Evolutionary conservation across 192 early-diverging fungal species (phyloP).

Genomic region (Coemansia umbellata): DNA sequence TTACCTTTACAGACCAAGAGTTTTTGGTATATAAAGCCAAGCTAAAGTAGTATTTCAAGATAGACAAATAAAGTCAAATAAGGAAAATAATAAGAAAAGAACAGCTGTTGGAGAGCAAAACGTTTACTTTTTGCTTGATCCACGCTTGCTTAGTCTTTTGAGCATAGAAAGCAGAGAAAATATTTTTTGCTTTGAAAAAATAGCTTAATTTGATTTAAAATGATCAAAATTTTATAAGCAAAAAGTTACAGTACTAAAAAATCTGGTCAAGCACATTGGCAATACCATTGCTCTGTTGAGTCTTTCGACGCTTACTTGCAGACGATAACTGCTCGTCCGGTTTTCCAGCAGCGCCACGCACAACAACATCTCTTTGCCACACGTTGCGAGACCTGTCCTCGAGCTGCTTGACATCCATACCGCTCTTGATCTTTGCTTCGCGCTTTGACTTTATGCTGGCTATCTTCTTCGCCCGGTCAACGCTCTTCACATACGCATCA

Average conservation of each 20-base stretch:
- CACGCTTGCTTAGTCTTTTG: too few species aligned
- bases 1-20: not conserved
- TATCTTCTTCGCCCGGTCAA: conserved; percentile 85
- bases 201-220: too few species aligned
- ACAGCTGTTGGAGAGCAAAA: too few species aligned
- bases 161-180: too few species aligned
- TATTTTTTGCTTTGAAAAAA: too few species aligned
- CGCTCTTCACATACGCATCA: conserved; percentile 82
- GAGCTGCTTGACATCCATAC: conserved; percentile 44
- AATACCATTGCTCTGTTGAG: conserved; percentile 3
- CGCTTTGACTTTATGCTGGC: conserved; percentile 71
- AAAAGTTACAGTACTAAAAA: conserved; percentile 8
- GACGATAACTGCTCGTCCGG: not conserved
- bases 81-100: too few species aligned
- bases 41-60: not conserved
- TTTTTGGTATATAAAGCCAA: not conserved
- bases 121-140: too few species aligned
- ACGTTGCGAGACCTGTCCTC: conserved; percentile 50
- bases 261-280: conserved; percentile 9
- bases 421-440: conserved; percentile 21
- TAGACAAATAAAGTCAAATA: too few species aligned
- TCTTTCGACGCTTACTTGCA: conserved; percentile 9
- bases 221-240: too few species aligned
- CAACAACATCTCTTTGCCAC: conserved; percentile 63
- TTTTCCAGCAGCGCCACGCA: conserved; percentile 38